Evolutionary conservation across 2,329 filamentous ascomycete genomes (phyloP).

Genomic region (Grosmannia penicillata): DNA sequence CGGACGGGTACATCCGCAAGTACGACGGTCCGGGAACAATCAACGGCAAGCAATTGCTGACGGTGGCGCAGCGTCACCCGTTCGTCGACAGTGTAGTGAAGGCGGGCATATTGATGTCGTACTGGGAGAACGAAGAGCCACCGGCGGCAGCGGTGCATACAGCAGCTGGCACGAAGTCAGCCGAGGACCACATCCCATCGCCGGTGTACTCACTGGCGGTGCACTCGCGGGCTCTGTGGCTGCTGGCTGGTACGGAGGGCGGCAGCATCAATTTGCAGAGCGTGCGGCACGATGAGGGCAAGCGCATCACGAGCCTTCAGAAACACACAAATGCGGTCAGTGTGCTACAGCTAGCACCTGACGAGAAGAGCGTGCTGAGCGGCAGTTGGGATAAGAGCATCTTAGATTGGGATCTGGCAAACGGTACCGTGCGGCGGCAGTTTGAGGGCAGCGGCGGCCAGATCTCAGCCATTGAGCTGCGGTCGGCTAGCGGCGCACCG

Average conservation of each 20-base stretch:
- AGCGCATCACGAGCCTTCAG: conserved; percentile 65
- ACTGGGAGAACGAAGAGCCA: conserved; percentile 95
- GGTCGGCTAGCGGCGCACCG: conserved; percentile 60
- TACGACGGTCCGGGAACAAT: conserved; percentile 92
- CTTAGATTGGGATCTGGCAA: conserved; percentile 90
- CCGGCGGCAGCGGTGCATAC: conserved; percentile 10
- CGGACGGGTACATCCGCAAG: conserved; percentile 91
- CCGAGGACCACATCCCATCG: conserved; percentile 53
- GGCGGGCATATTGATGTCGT: conserved; percentile 83
- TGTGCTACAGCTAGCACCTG: conserved; percentile 63
- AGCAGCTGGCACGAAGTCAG: conserved; percentile 9
- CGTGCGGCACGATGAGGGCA: conserved; percentile 87
- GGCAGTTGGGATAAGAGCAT: conserved; percentile 96
- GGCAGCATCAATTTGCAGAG: conserved; percentile 89
- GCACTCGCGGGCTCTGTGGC: conserved; percentile 79
- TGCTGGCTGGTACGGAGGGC: conserved; percentile 79
- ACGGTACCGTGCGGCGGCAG: conserved; percentile 56
- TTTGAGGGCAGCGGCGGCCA: conserved; percentile 71
- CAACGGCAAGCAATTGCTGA: conserved; percentile 85
- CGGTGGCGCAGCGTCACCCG: conserved; percentile 87
- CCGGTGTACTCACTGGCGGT: conserved; percentile 91
- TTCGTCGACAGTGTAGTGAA: conserved; percentile 97
- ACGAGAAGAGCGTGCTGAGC: conserved; percentile 77
- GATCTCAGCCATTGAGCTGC: conserved; percentile 74
- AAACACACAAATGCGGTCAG: conserved; percentile 87